Base-by-base conservation (phyloP, 257 asterid species). In the Solanum lycopersicoides region DNA sequence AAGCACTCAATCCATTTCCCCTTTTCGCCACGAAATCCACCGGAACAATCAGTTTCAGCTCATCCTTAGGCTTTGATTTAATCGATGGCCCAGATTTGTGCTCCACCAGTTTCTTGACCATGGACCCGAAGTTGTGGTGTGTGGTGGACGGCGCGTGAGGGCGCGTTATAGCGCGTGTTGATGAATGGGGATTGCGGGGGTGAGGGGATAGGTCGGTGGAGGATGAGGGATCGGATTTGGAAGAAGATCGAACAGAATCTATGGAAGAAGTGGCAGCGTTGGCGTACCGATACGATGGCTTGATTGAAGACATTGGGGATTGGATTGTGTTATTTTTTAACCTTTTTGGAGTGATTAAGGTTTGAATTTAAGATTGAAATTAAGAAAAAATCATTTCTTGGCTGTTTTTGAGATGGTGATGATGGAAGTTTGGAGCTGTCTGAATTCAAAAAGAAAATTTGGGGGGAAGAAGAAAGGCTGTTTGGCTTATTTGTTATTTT, bases 101-200 rank as follows among this genome's bases (percentile, higher is more conserved):
- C 83, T 95, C 98, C 74, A 95, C 94, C 73, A 95, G 66, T 87
- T 92, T 95, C 91, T 92, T 95, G 25, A 96, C 97, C 93, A 96
- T 91, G 42, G 95, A 93, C 59, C 90, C 86, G 87, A 95, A 89
- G 86, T 92, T 94, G 12, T 87, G 80, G 12, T 32, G 74, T 10
- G 60, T 34, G 10, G 47, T 42, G 35, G 60, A 69, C 3, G 79
- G 91, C 88, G 87, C 68, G 90, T 47, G 88, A 93, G 76, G 69
- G 96, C 89, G 9, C 30, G 91, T 42, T 76, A 94, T 73, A 73
- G 98, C 91, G 4, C 93, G 95, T 39, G 96, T 90, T 2, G 89
- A 59, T 5, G 14, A 34, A 4, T 39, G 14, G 14, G 1, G 2
- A 14, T 12, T 7, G 13, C 0, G 3, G 9, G 50, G 2, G 39